A percentile compares a stretch with the other conserved stretches of the same genome.
Evolutionary conservation across 2,329 filamentous ascomycete species (phyloP).

Genomic region (Xylariales sp.): DNA sequence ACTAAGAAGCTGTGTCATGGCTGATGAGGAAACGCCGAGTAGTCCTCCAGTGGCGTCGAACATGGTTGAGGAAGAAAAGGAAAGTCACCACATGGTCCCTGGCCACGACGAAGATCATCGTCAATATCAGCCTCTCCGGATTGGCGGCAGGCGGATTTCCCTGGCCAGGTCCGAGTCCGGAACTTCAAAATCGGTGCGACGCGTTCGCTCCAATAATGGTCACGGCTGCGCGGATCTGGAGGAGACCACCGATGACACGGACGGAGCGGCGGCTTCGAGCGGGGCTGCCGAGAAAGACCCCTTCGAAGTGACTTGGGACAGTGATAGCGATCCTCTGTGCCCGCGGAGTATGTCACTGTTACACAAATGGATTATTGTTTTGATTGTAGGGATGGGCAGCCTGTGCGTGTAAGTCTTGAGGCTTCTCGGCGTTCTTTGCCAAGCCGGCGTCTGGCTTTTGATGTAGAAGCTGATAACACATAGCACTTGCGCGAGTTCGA

Average conservation of each 20-base stretch:
- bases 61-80: too few relatives aligned
- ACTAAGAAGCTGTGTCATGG: too few relatives aligned
- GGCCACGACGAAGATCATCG: too few relatives aligned
- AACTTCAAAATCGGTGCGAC: neutral
- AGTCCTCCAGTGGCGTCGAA: too few relatives aligned
- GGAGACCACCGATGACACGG: constrained; percentile 2
- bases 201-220: constrained; percentile 10
- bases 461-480: constrained; percentile 9
- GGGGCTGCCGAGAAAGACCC: constrained; percentile 32
- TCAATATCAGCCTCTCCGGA: neutral
- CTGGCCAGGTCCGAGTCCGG: neutral
- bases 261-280: neutral
- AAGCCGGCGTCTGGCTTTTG: constrained; percentile 6
- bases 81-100: too few relatives aligned
- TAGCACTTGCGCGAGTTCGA: constrained; percentile 79
- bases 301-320: constrained; percentile 73
- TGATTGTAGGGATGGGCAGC: constrained; percentile 68
- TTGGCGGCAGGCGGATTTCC: neutral
- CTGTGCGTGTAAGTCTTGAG: constrained; percentile 86
- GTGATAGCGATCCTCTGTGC: constrained; percentile 66
- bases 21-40: too few relatives aligned
- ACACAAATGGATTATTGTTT: constrained; percentile 76
- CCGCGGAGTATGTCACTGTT: constrained; percentile 62
- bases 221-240: constrained; percentile 8
- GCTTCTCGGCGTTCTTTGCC: too few relatives aligned